Evolutionary conservation across 345 rosid species (phyloP).

Genomic region (Capsella bursapastoris): DNA sequence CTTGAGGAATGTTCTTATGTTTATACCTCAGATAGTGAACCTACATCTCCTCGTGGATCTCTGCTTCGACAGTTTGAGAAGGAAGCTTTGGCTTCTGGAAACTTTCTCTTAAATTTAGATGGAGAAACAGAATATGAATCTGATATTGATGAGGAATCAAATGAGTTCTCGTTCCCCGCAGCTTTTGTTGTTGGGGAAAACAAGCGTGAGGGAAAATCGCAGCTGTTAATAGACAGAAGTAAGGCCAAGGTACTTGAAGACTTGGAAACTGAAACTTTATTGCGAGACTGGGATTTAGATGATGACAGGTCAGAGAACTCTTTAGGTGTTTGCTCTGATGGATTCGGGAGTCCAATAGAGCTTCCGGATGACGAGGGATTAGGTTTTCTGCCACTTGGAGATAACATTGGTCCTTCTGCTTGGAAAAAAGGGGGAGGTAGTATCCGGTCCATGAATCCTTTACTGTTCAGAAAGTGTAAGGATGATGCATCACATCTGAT

Average conservation of each 20-base stretch:
- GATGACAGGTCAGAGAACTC: conserved; percentile 61
- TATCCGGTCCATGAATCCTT: conserved; percentile 64
- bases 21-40: conserved; percentile 52
- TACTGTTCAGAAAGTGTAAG: conserved; percentile 52
- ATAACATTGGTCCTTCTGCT: conserved; percentile 55
- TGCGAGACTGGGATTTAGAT: conserved; percentile 62
- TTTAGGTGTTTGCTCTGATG: conserved; percentile 52
- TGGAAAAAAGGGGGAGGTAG: conserved; percentile 57
- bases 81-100: conserved; percentile 63
- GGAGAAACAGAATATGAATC: conserved; percentile 36
- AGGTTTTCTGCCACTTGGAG: conserved; percentile 55
- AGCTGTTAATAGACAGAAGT: conserved; percentile 53
- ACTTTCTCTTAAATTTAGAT: conserved; percentile 50
- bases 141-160: conserved; percentile 37
- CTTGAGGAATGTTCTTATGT: conserved; percentile 50
- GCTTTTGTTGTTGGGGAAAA: conserved; percentile 45
- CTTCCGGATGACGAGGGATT: conserved; percentile 45
- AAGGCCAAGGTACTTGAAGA: conserved; percentile 62
- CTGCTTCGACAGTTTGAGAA: conserved; percentile 77
- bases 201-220: conserved; percentile 45
- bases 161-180: conserved; percentile 51
- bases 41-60: conserved; percentile 81
- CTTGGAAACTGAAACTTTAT: conserved; percentile 72
- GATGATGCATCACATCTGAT: conserved; percentile 54
- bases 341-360: conserved; percentile 90